Evolutionary conservation across 2,329 filamentous ascomycete species (phyloP).

Genomic region (Cladosporium sp.): DNA sequence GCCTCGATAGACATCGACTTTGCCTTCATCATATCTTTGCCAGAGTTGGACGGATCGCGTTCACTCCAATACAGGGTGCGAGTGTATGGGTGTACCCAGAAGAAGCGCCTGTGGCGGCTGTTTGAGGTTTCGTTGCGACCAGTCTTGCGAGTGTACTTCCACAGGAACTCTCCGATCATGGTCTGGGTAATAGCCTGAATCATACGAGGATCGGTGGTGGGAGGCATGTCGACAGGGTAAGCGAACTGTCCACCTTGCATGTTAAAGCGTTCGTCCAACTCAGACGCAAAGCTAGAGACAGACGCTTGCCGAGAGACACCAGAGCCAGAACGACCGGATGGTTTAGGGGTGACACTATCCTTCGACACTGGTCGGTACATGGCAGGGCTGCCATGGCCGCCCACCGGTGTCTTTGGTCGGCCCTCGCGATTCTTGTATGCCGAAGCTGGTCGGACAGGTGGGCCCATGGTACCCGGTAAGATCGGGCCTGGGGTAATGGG

Average conservation of each 20-base stretch:
- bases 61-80: conserved; percentile 96
- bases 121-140: conserved; percentile 85
- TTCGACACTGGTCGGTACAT: conserved; percentile 19
- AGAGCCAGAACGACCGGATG: conserved; percentile 38
- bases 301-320: conserved; percentile 64
- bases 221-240: conserved; percentile 58
- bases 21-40: conserved; percentile 68
- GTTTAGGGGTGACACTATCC: conserved; percentile 56
- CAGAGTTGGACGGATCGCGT: conserved; percentile 73
- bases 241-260: conserved; percentile 54
- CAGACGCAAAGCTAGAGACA: conserved; percentile 90
- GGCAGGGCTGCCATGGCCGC: conserved; percentile 19
- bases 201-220: conserved; percentile 85
- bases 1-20: conserved; percentile 95
- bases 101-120: conserved; percentile 89
- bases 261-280: conserved; percentile 88
- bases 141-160: conserved; percentile 96
- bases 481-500: conserved; percentile 32
- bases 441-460: conserved; percentile 78
- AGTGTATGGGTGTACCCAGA: conserved; percentile 98
- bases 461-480: conserved; percentile 64
- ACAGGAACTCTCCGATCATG: conserved; percentile 98
- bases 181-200: conserved; percentile 98
- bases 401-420: conserved; percentile 26
- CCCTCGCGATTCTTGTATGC: conserved; percentile 49